Conservation (phyloP, 805 yeast genomes). For the Cyberlindnera meyerae region DNA sequence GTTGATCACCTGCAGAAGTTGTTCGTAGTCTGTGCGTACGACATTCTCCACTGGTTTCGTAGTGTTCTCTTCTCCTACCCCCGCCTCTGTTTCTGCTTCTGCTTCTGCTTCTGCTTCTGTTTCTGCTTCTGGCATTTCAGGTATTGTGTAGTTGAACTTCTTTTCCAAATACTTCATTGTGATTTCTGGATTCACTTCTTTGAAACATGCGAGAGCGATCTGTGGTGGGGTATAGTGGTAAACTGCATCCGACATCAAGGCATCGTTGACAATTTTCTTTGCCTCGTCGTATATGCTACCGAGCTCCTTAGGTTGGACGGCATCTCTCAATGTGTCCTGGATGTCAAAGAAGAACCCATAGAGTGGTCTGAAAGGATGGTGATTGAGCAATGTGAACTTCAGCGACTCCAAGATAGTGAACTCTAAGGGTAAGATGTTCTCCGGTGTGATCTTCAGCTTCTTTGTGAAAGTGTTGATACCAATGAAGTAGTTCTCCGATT, state of each 20-base stretch:
- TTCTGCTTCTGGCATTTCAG: constrained; percentile 11
- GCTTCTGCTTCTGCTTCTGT: constrained; percentile 17
- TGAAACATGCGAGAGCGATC: constrained; percentile 83
- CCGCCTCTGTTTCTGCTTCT: constrained; percentile 15
- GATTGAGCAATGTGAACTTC: constrained; percentile 75
- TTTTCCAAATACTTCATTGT: constrained; percentile 62
- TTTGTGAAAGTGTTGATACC: constrained; percentile 76
- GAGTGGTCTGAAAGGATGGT: constrained; percentile 85
- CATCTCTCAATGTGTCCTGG: constrained; percentile 46
- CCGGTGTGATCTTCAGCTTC: constrained; percentile 62
- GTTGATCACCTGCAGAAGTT: constrained; percentile 39
- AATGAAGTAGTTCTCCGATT: constrained; percentile 86
- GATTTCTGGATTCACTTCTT: constrained; percentile 57
- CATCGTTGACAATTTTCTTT: constrained; percentile 55
- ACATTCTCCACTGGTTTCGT: constrained; percentile 5
- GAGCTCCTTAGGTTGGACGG: constrained; percentile 48
- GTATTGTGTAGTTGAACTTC: constrained; percentile 40
- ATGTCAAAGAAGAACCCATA: constrained; percentile 93
- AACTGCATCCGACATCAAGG: constrained; percentile 70
- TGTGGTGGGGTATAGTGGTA: constrained; percentile 91
- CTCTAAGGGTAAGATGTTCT: constrained; percentile 71
- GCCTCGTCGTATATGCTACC: constrained; percentile 72
- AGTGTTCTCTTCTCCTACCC: constrained; percentile 13
- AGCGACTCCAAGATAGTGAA: constrained; percentile 69
- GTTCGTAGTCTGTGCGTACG: constrained; percentile 30